Evolutionary conservation across 164 flowering plant species (phyloP).

Genomic region (Echeveria elegans): DNA sequence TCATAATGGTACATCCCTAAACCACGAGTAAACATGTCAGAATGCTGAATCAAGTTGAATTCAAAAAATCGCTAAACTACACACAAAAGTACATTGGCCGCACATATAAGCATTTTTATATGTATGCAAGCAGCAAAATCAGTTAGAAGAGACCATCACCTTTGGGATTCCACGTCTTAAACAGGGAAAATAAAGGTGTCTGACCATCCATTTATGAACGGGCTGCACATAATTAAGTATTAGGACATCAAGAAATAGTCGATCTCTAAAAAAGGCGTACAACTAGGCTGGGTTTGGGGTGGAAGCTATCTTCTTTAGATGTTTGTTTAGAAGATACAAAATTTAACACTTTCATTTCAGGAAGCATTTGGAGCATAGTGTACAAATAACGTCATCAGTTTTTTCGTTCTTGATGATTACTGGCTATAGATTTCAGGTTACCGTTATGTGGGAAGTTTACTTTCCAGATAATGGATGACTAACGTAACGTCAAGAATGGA

Average conservation of each 20-base stretch:
- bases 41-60: background rate
- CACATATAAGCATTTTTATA: background rate
- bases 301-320: background rate
- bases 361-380: background rate
- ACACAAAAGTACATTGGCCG: too few species aligned
- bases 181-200: constrained; percentile 88
- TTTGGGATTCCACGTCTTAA: constrained; percentile 68
- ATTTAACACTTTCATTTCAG: too few species aligned
- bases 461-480: too few species aligned
- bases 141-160: constrained; percentile 28
- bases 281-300: background rate
- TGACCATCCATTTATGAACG: constrained; percentile 98
- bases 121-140: background rate
- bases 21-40: constrained; percentile 5
- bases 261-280: background rate
- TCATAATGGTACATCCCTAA: constrained; percentile 63
- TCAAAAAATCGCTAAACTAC: background rate
- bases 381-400: background rate
- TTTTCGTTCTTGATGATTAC: background rate
- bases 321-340: background rate
- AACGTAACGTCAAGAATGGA: background rate
- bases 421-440: background rate
- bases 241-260: background rate
- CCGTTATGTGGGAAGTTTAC: too few species aligned
- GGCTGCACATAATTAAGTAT: constrained; percentile 46